phyloP scores from a whole-genome alignment of 2,329 filamentous ascomycete species.

The Monilinia fructigena region DNA sequence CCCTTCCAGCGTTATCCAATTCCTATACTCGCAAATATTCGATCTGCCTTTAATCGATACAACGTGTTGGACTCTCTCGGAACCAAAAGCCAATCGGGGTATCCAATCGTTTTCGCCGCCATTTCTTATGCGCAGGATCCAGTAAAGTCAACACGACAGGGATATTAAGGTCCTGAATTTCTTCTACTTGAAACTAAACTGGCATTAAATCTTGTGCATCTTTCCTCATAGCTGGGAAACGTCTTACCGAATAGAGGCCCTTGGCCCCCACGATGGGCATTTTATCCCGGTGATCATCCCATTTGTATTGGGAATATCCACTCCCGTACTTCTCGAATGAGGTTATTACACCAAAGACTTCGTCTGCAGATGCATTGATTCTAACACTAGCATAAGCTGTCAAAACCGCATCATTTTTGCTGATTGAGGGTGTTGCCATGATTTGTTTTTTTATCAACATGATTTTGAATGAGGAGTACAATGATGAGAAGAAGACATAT shows the following conservation, averaged over 20 bases:
- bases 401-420: slow-evolving; percentile 24
- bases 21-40: slow-evolving; percentile 31
- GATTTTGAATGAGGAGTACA: slow-evolving; percentile 24
- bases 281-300: slow-evolving; percentile 25
- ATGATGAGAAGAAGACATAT: slow-evolving; percentile 24
- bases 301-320: slow-evolving; percentile 28
- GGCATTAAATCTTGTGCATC: background rate
- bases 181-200: slow-evolving; percentile 16
- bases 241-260: slow-evolving; percentile 28
- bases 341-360: slow-evolving; percentile 28
- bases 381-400: slow-evolving; percentile 27
- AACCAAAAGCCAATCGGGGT: slow-evolving; percentile 30
- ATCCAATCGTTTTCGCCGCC: slow-evolving; percentile 24
- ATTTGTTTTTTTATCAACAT: slow-evolving; percentile 21
- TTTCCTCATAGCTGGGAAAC: background rate
- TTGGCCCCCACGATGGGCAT: slow-evolving; percentile 27
- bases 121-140: slow-evolving; percentile 28
- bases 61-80: slow-evolving; percentile 32
- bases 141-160: slow-evolving; percentile 26
- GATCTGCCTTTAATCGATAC: slow-evolving; percentile 26
- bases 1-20: slow-evolving; percentile 28
- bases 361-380: slow-evolving; percentile 30
- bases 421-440: slow-evolving; percentile 27
- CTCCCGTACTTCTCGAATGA: slow-evolving; percentile 28
- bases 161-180: slow-evolving; percentile 3